Percentiles rank a stretch among this genome's conserved stretches.
These are phyloP conservation scores for Phytophthora vignae DNA, from an alignment of 352 stramenopile species.

Conservation along the genomic window DNA sequence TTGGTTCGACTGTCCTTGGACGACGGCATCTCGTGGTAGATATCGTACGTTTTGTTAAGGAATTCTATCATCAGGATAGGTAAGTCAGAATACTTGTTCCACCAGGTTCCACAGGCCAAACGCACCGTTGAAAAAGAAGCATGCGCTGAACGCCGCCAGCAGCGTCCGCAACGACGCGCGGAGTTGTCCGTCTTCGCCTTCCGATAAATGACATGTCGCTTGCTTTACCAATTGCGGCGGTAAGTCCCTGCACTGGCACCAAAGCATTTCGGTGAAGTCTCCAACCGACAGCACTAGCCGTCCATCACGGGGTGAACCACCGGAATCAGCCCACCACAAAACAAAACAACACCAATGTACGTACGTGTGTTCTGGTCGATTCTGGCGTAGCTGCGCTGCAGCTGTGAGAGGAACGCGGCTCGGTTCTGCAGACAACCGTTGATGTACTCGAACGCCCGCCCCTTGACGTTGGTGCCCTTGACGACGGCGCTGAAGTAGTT, in stretches of 20 bases:
- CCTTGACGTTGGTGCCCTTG: constrained; percentile 48
- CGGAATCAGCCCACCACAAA: not conserved
- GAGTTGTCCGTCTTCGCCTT: constrained; percentile 40
- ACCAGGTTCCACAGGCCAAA: not conserved
- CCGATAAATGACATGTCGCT: constrained; percentile 47
- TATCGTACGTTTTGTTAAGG: constrained; percentile 51
- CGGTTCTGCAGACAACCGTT: constrained; percentile 66
- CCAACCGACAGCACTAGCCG: constrained; percentile 53
- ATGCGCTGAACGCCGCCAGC: constrained; percentile 45
- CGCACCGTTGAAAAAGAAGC: constrained; percentile 66
- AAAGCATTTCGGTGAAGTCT: constrained; percentile 68
- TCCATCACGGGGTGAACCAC: not conserved
- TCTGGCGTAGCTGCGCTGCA: constrained; percentile 48
- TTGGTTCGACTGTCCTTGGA: constrained; percentile 33
- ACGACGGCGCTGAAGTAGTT: constrained; percentile 51
- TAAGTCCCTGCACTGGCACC: constrained; percentile 65
- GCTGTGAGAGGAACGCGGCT: constrained; percentile 49
- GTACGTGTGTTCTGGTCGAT: constrained; percentile 53
- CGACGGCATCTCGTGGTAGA: constrained; percentile 53
- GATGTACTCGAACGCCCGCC: constrained; percentile 57
- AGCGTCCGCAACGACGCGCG: constrained; percentile 41
- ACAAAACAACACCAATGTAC: not conserved
- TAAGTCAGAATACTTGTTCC: not conserved
- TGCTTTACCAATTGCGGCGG: constrained; percentile 50
- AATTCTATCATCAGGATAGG: constrained; percentile 45